These are phyloP conservation scores for Orbilia javanica DNA, from an alignment of 2,329 filamentous ascomycete genomes.

Conservation along the genomic window DNA sequence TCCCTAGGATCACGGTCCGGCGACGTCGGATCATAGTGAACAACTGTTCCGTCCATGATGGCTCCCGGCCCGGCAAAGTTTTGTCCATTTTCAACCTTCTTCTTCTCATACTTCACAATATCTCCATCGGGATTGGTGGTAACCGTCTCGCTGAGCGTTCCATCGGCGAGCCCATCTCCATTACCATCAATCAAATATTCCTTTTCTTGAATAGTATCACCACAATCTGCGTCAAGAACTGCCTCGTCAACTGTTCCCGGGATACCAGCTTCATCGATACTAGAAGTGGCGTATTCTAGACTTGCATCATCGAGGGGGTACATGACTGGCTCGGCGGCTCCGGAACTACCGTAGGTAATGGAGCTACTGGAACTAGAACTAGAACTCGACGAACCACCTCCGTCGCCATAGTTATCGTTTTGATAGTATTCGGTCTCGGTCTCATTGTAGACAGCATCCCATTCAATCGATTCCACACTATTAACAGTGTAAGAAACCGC, in stretches of 20 bases:
- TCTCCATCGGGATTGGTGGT: not conserved
- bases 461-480: not conserved
- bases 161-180: constrained; percentile 29
- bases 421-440: constrained; percentile 2
- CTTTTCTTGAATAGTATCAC: not conserved
- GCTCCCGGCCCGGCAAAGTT: not conserved
- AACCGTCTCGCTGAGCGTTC: not conserved
- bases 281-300: not conserved
- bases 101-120: not conserved
- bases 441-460: constrained; percentile 22
- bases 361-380: not conserved
- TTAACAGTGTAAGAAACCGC: constrained; percentile 2
- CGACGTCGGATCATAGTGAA: constrained; percentile 8
- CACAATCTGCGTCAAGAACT: not conserved
- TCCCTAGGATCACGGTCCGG: constrained; percentile 17
- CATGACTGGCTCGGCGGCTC: not conserved
- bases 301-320: constrained; percentile 22
- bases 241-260: constrained; percentile 17
- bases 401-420: not conserved
- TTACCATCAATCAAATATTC: constrained; percentile 8
- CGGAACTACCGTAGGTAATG: not conserved
- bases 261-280: not conserved
- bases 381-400: not conserved
- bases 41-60: not conserved
- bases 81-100: not conserved